Evolutionary conservation across 2,329 filamentous ascomycete species (phyloP).

Genomic region (Arthrobotrys entomopaga): DNA sequence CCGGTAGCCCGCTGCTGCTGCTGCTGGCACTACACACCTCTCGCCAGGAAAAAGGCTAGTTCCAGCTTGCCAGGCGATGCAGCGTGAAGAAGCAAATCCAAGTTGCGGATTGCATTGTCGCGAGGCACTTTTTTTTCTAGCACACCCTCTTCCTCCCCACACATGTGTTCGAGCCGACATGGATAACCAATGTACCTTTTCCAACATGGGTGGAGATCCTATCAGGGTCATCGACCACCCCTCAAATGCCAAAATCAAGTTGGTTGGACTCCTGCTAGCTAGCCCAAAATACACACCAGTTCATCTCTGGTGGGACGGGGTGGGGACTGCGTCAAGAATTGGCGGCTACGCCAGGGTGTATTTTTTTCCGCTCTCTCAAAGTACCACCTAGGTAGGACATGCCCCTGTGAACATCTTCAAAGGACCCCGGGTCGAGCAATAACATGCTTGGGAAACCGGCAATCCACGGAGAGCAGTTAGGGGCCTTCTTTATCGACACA

Average conservation of each 20-base stretch:
- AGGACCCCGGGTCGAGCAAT: constrained; percentile 30
- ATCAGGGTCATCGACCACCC: constrained; percentile 33
- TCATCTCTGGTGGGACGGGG: constrained; percentile 17
- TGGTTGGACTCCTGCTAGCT: constrained; percentile 33
- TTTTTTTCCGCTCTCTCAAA: constrained; percentile 11
- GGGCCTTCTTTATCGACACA: constrained; percentile 6
- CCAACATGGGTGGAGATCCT: constrained; percentile 47
- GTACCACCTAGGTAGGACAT: not conserved
- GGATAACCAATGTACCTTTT: constrained; percentile 18
- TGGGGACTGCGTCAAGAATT: constrained; percentile 38
- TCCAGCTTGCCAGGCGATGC: constrained; percentile 13
- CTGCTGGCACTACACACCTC: constrained; percentile 10
- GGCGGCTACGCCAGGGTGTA: constrained; percentile 46
- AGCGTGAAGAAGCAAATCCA: constrained; percentile 41
- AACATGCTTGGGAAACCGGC: constrained; percentile 26
- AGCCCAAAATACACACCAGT: constrained; percentile 35
- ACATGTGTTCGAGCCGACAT: constrained; percentile 22
- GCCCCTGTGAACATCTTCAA: too few relatives aligned
- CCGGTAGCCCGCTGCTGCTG: too few relatives aligned
- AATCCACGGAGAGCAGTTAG: constrained; percentile 28
- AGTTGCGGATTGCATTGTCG: constrained; percentile 23
- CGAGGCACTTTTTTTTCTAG: constrained; percentile 39
- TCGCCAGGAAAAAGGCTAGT: constrained; percentile 2
- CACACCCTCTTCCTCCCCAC: constrained; percentile 33
- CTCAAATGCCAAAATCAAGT: constrained; percentile 20